phyloP scores from a whole-genome alignment of 129 eudicot genomes.

The Chrysanthemum lavandulifolium region DNA sequence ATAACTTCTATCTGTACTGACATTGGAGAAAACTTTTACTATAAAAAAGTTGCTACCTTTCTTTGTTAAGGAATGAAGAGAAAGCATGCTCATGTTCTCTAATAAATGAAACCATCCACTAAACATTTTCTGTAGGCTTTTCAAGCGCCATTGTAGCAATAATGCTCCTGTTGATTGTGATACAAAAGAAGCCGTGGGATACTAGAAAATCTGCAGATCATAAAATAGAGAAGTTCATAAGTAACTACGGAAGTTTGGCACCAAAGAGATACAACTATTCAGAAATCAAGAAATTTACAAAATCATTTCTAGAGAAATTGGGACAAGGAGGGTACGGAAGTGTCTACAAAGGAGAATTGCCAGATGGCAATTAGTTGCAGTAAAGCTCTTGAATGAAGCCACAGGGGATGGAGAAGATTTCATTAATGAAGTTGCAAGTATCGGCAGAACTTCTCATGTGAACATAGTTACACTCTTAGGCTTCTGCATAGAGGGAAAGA shows the following conservation, averaged over 20 bases:
- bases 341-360: slow-evolving; percentile 33
- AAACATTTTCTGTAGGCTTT: slow-evolving; percentile 8
- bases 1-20: neutral
- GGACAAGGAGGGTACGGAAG: slow-evolving; percentile 47
- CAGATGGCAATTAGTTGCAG: slow-evolving; percentile 24
- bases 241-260: slow-evolving; percentile 1
- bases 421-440: slow-evolving; percentile 33
- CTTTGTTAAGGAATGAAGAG: neutral
- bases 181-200: neutral
- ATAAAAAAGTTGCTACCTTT: neutral
- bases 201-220: slow-evolving; percentile 1
- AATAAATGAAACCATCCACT: neutral
- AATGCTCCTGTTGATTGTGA: neutral
- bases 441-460: slow-evolving; percentile 28
- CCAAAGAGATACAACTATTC: slow-evolving; percentile 26
- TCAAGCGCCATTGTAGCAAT: slow-evolving; percentile 14
- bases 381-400: slow-evolving; percentile 16
- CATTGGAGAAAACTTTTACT: neutral
- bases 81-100: neutral
- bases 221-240: neutral
- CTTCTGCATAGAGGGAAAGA: slow-evolving; percentile 21
- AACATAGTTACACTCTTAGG: slow-evolving; percentile 29
- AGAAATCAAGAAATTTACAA: slow-evolving; percentile 31
- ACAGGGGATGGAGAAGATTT: slow-evolving; percentile 29
- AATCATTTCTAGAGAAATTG: slow-evolving; percentile 19